Evolutionary conservation across 2,329 filamentous ascomycete genomes (phyloP), one percentile per base, ranked within the genome.

Genomic region (Neocucurbitaria cava): DNA sequence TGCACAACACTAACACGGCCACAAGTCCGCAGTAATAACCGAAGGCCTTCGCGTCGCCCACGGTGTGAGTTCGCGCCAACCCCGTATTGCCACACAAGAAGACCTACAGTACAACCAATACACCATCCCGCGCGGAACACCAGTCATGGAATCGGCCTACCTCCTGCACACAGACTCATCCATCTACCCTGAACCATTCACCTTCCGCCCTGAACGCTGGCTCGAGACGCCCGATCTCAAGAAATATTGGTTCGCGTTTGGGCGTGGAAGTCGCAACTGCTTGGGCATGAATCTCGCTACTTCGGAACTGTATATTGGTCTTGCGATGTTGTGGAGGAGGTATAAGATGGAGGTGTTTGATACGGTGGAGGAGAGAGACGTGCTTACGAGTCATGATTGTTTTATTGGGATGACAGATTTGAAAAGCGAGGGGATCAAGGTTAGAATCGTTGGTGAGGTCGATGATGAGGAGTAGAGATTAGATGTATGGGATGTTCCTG

Each of bases 151-250:
- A 62, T 67, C 71, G 8, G 49, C 65, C 13, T 67, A 68, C 58
- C 53, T 65, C 24, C 58, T 73, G 10, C 68, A 75, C 53, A 59
- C 54, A n/a, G 56, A 73, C 46, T 24, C 59, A 3, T 43, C 47
- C 15, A 58, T 73, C 11, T 71, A 62, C 31, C 59, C 61, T 1
- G 46, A 59, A 7, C 67, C 68, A 2, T 30, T 55, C 9, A 46
- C 39, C 0, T 73, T 73, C 46, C 20, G 41, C 6, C 69, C 69
- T 0, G 62, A 74, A 52, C 59, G 73, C 11, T 76, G 70, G 71
- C 33, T 72, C 4, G 51, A 61, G 3, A 54, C 61, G 21, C 52
- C 58, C 11, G 44, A 50, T 15, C 35, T 48, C 1, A 53, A 44
- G 10, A 52, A 36, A 39, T 48, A 45, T 30, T 39, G 54, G 3